These are phyloP conservation scores for Colletotrichum sp. DNA, from an alignment of 2,329 filamentous ascomycete genomes.

Conservation along the genomic window DNA sequence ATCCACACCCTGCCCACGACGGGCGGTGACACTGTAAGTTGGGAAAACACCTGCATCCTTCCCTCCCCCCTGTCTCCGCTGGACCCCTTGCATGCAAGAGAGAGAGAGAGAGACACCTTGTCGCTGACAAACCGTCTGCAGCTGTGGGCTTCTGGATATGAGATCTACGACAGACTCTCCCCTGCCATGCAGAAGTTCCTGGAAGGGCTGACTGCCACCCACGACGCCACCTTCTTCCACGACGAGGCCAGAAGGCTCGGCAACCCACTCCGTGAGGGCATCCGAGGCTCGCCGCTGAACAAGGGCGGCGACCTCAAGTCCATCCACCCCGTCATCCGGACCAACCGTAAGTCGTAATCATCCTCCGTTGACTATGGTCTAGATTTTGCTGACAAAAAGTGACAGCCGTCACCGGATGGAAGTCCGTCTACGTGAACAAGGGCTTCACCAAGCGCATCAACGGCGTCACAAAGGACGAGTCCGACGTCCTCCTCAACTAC, in stretches of 20 bases:
- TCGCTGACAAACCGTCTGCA: constrained; percentile 32
- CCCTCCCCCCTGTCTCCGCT: neutral
- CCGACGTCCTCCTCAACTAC: constrained; percentile 53
- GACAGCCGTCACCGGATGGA: constrained; percentile 59
- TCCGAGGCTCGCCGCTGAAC: constrained; percentile 62
- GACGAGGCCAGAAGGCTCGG: constrained; percentile 53
- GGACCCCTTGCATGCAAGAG: neutral
- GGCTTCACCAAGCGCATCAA: constrained; percentile 61
- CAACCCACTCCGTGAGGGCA: constrained; percentile 45
- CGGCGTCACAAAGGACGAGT: constrained; percentile 58
- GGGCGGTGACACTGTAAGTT: constrained; percentile 44
- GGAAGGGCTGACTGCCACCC: constrained; percentile 54
- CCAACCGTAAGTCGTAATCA: constrained; percentile 46
- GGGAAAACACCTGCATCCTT: neutral
- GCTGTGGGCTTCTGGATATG: constrained; percentile 55
- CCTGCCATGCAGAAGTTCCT: constrained; percentile 50
- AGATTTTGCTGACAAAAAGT: neutral
- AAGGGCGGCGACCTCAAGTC: constrained; percentile 55
- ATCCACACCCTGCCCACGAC: constrained; percentile 46
- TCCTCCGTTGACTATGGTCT: neutral
- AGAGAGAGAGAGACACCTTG: neutral
- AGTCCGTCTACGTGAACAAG: constrained; percentile 55
- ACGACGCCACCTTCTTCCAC: constrained; percentile 54
- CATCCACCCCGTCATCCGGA: constrained; percentile 60
- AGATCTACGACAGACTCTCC: constrained; percentile 61